Evolutionary conservation across 106 monocot species (phyloP).

Genomic region (Dioscorea dumetorum): DNA sequence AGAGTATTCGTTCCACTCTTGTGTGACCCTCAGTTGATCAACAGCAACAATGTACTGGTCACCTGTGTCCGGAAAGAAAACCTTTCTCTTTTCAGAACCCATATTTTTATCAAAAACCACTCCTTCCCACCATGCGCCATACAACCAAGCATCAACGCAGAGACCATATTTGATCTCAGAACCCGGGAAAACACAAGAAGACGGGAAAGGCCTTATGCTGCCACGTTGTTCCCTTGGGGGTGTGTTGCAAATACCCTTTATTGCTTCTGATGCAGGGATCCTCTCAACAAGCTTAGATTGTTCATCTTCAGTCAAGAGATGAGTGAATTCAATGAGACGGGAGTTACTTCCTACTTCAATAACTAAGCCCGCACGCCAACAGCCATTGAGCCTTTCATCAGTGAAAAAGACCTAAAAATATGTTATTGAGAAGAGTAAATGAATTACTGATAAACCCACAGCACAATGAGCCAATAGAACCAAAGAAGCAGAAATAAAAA

Average conservation of each 20-base stretch:
- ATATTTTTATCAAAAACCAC: conserved; percentile 42
- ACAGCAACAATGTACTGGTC: conserved; percentile 27
- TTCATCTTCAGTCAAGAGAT: conserved; percentile 33
- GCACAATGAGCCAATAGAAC: background rate
- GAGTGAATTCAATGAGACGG: conserved; percentile 27
- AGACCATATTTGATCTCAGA: conserved; percentile 30
- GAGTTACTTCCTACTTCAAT: conserved; percentile 3
- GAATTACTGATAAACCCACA: background rate
- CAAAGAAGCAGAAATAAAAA: background rate
- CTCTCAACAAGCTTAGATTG: conserved; percentile 29
- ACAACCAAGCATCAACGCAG: conserved; percentile 63
- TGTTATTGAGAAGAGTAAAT: background rate
- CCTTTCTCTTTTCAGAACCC: conserved; percentile 17
- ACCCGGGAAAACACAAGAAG: conserved; percentile 7
- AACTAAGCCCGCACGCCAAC: conserved; percentile 41
- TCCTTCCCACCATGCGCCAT: conserved; percentile 77
- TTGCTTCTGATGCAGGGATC: conserved; percentile 27
- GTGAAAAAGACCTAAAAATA: conserved; percentile 26
- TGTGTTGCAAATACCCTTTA: conserved; percentile 25
- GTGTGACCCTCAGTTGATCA: conserved; percentile 35
- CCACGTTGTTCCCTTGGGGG: conserved; percentile 16
- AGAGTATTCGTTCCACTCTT: conserved; percentile 53
- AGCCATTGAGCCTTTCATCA: conserved; percentile 52
- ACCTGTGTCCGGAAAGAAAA: conserved; percentile 73
- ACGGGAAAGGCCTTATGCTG: conserved; percentile 42